Conservation (phyloP, 2,329 filamentous ascomycete species). For the Alternaria sp. region DNA sequence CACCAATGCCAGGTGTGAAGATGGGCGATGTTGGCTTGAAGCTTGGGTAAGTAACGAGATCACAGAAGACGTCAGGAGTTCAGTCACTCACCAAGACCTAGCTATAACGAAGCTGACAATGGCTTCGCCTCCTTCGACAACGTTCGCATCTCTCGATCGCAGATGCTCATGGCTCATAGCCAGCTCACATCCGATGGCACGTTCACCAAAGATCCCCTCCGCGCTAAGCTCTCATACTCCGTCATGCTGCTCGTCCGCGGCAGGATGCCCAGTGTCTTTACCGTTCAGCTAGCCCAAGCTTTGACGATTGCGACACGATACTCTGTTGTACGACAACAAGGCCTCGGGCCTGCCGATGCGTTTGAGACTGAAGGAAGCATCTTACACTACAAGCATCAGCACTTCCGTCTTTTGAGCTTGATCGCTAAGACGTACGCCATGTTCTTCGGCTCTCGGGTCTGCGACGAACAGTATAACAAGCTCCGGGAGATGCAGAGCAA, state of each 20-base stretch:
- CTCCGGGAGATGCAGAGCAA: slow-evolving; percentile 7
- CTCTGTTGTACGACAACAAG: slow-evolving; percentile 54
- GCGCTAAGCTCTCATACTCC: slow-evolving; percentile 56
- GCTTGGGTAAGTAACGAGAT: slow-evolving; percentile 18
- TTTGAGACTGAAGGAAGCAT: slow-evolving; percentile 5
- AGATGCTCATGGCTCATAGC: slow-evolving; percentile 57
- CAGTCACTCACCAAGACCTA: slow-evolving; percentile 26
- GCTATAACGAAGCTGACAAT: slow-evolving; percentile 58
- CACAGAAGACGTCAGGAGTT: too few relatives aligned
- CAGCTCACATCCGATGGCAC: slow-evolving; percentile 51
- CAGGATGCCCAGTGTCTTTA: slow-evolving; percentile 51
- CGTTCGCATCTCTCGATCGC: slow-evolving; percentile 53
- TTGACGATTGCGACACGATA: slow-evolving; percentile 60
- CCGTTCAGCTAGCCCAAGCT: slow-evolving; percentile 58
- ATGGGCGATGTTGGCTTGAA: slow-evolving; percentile 60
- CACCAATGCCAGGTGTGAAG: slow-evolving; percentile 54
- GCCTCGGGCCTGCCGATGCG: slow-evolving; percentile 10
- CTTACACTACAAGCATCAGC: slow-evolving; percentile 23
- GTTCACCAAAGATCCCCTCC: slow-evolving; percentile 51
- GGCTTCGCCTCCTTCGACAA: slow-evolving; percentile 58
- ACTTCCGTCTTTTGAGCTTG: slow-evolving; percentile 23
- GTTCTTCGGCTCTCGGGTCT: slow-evolving; percentile 16
- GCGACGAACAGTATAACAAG: slow-evolving; percentile 2
- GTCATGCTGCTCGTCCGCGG: slow-evolving; percentile 55
- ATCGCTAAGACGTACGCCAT: slow-evolving; percentile 25